Evolutionary conservation across 148 eudicot genomes (phyloP), one percentile per base, ranked within the genome.

Genomic region (Bassia scoparia): DNA sequence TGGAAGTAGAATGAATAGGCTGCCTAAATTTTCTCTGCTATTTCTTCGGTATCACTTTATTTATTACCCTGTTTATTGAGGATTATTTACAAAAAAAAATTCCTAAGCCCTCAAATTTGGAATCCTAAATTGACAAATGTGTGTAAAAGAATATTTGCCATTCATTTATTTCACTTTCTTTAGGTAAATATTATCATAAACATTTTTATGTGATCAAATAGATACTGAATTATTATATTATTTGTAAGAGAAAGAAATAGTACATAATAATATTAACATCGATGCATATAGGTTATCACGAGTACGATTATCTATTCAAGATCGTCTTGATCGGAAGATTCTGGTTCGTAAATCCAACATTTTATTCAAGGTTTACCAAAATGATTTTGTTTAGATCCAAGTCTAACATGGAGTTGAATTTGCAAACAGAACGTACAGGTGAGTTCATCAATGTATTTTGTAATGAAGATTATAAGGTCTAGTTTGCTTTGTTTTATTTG

Each of bases 381-480:
- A 87, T 73, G 95, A 87, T 89, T 89, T 69, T 89, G 86, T 61
- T 82, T 89, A 83, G 95, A 66, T 89, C 95, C 41, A 89, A 89
- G 81, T 89, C 95, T 27, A 89, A 91, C 63, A 89, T 89, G 95
- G 95, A 12, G 95, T 89, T 53, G 95, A 87, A 77, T 89, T 89
- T 44, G 89, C 96, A 18, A 89, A 91, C 16, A 83, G 91, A 60
- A 89, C 91, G 61, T 89, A 72, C 91, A 89, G 88, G 95, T 87
- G 12, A 70, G 60, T 77, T 24, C 20, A 34, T 58, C 15, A 50
- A 33, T 17, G 31, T 30, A 1, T 48, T 29, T 3, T 23, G 24
- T 23, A 46, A 44, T 44, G 26, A 26, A n/a, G n/a, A n/a, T n/a
- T n/a, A n/a, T n/a, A n/a, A n/a, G n/a, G n/a, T n/a, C n/a, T n/a